Evolutionary conservation across 1,284 basidiomycete species (phyloP).

Genomic region (Sporisorium sorghi): DNA sequence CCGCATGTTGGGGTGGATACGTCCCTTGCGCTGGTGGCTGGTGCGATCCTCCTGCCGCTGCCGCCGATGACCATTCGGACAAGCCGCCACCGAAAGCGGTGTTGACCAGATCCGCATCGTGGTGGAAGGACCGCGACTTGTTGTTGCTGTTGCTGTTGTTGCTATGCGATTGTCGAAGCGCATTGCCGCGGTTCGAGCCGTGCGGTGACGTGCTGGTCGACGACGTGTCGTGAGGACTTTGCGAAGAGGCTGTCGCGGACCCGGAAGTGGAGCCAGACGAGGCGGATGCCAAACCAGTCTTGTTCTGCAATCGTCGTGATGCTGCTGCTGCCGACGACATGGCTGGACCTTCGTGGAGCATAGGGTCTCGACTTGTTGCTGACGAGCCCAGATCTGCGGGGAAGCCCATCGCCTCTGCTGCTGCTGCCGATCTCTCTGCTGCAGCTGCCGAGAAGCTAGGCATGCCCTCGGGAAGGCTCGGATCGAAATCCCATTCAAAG

Average conservation of each 20-base stretch:
- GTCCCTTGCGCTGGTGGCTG: conserved; percentile 18
- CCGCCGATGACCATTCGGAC: conserved; percentile 32
- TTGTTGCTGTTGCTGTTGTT: conserved; percentile 39
- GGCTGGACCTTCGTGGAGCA: conserved; percentile 33
- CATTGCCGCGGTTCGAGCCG: conserved; percentile 28
- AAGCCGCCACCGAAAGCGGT: conserved; percentile 43
- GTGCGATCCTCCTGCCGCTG: conserved; percentile 9
- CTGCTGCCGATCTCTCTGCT: conserved; percentile 43
- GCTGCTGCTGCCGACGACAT: conserved; percentile 38
- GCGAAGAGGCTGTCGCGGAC: conserved; percentile 46
- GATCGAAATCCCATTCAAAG: conserved; percentile 66
- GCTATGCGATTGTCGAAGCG: conserved; percentile 36
- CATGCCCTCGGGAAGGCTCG: conserved; percentile 58
- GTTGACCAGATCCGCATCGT: conserved; percentile 49
- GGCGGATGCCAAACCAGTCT: conserved; percentile 12
- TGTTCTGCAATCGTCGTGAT: conserved; percentile 37
- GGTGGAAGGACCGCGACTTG: conserved; percentile 40
- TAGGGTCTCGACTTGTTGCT: conserved; percentile 25
- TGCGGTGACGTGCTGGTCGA: conserved; percentile 51
- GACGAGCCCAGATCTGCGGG: conserved; percentile 30
- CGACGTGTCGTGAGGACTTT: conserved; percentile 51
- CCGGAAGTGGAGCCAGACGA: conserved; percentile 49
- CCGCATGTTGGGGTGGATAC: conserved; percentile 28
- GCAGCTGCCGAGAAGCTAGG: conserved; percentile 62
- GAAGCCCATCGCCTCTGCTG: conserved; percentile 43